phyloP scores from a whole-genome alignment of 129 eudicot species.

The Helianthus annuus region DNA sequence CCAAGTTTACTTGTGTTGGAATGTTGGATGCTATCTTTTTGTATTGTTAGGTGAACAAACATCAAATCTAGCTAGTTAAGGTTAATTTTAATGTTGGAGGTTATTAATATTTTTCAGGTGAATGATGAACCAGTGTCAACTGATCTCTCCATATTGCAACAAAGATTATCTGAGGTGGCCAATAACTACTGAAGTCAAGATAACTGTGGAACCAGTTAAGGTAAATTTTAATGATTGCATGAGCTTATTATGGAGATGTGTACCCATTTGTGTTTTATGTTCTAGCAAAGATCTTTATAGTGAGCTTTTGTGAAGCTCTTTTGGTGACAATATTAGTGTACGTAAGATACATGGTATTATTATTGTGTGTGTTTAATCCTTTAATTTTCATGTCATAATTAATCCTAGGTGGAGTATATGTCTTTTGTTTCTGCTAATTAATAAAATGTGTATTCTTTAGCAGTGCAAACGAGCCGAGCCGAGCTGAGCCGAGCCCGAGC shows the following conservation, averaged over 20 bases:
- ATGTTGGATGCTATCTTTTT: not conserved
- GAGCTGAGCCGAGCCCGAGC: too few relatives aligned
- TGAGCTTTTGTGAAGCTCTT: slow-evolving; percentile 6
- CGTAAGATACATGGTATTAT: not conserved
- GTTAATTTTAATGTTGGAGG: too few relatives aligned
- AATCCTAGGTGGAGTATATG: not conserved
- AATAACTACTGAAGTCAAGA: slow-evolving; percentile 28
- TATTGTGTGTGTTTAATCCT: not conserved
- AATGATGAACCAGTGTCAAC: slow-evolving; percentile 12
- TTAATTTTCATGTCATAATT: too few relatives aligned
- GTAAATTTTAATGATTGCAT: slow-evolving; percentile 4
- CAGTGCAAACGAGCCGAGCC: too few relatives aligned
- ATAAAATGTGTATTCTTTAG: not conserved
- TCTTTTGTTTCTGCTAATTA: not conserved
- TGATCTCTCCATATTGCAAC: slow-evolving; percentile 44
- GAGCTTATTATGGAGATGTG: slow-evolving; percentile 1
- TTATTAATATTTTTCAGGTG: slow-evolving; percentile 34
- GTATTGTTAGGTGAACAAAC: not conserved
- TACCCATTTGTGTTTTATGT: slow-evolving; percentile 19
- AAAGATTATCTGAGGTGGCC: slow-evolving; percentile 28
- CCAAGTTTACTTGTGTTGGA: slow-evolving; percentile 8
- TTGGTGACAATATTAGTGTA: slow-evolving; percentile 15
- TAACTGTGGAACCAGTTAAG: slow-evolving; percentile 23
- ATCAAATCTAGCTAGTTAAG: not conserved
- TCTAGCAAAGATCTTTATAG: slow-evolving; percentile 11